Percentiles rank a stretch among this genome's conserved stretches.
These are phyloP conservation scores for Talaromyces sp. DNA, from an alignment of 2,329 filamentous ascomycete genomes.

Conservation along the genomic window DNA sequence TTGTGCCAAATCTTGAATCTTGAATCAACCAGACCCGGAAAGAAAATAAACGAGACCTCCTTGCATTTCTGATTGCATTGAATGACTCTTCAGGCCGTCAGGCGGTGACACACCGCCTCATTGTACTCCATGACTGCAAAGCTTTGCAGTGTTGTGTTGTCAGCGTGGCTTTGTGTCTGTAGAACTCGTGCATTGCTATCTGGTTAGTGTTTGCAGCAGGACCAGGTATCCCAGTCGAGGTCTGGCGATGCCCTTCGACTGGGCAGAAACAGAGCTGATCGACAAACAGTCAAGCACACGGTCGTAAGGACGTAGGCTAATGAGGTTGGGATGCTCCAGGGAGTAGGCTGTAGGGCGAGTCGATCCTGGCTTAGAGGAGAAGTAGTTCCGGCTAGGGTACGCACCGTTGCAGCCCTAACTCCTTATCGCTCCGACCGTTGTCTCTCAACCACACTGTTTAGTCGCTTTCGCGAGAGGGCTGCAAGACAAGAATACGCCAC, in stretches of 20 bases:
- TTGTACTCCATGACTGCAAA: not conserved
- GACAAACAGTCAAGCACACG: not conserved
- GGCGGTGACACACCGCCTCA: slow-evolving; percentile 6
- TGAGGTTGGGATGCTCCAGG: not conserved
- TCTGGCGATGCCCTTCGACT: not conserved
- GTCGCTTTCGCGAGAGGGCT: too few species aligned
- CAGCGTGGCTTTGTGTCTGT: not conserved
- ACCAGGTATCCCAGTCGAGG: not conserved
- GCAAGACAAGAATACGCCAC: not conserved
- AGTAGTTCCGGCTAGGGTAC: not conserved
- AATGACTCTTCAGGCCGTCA: not conserved
- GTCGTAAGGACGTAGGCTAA: not conserved
- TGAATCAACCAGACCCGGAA: not conserved
- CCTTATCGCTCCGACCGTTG: not conserved
- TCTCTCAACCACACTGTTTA: not conserved
- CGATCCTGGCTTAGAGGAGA: not conserved
- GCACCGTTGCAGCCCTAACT: slow-evolving; percentile 1
- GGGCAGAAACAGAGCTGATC: not conserved
- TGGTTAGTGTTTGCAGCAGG: not conserved
- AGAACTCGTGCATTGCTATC: not conserved
- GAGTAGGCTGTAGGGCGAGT: not conserved
- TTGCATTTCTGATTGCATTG: not conserved
- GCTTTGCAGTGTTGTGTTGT: not conserved
- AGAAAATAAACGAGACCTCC: not conserved
- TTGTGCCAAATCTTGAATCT: not conserved